These are phyloP conservation scores for Calonectria honghensis DNA, from an alignment of 2,329 filamentous ascomycete species.

Conservation along the genomic window DNA sequence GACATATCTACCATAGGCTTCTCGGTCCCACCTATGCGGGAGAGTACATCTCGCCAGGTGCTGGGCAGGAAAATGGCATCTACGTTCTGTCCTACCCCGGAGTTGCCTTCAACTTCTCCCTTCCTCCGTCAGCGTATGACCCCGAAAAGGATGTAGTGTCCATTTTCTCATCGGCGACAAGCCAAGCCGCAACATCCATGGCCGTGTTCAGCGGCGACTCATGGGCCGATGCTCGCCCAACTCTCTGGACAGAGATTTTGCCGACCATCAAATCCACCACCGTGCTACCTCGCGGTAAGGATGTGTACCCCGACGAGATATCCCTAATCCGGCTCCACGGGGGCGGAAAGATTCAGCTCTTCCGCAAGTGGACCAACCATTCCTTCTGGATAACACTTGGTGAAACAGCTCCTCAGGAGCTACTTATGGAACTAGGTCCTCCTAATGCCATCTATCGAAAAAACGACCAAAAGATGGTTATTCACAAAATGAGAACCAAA, in stretches of 20 bases:
- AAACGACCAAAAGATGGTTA: conserved; percentile 90
- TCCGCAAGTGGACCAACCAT: conserved; percentile 80
- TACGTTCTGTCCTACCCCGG: conserved; percentile 97
- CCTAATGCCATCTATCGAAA: conserved; percentile 96
- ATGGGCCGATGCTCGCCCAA: conserved; percentile 88
- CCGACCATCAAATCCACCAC: conserved; percentile 84
- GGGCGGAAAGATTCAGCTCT: conserved; percentile 85
- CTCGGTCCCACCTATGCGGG: conserved; percentile 95
- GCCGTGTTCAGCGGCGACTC: conserved; percentile 93
- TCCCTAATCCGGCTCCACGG: conserved; percentile 87
- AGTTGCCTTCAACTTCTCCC: conserved; percentile 92
- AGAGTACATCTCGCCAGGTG: conserved; percentile 85
- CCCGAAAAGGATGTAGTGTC: conserved; percentile 88
- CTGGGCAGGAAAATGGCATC: conserved; percentile 76
- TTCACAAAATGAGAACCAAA: conserved; percentile 80
- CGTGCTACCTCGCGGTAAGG: conserved; percentile 81
- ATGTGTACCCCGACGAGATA: conserved; percentile 91
- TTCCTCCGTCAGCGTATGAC: conserved; percentile 84
- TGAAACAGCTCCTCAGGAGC: conserved; percentile 92
- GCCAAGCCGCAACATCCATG: conserved; percentile 87
- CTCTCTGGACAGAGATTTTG: conserved; percentile 84
- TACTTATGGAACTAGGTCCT: conserved; percentile 92
- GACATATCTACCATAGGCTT: conserved; percentile 93
- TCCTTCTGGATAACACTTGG: conserved; percentile 85
- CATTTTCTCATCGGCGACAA: conserved; percentile 85